phyloP scores from a whole-genome alignment of 371 early-diverging fungal genomes.

The Circinella minor region DNA sequence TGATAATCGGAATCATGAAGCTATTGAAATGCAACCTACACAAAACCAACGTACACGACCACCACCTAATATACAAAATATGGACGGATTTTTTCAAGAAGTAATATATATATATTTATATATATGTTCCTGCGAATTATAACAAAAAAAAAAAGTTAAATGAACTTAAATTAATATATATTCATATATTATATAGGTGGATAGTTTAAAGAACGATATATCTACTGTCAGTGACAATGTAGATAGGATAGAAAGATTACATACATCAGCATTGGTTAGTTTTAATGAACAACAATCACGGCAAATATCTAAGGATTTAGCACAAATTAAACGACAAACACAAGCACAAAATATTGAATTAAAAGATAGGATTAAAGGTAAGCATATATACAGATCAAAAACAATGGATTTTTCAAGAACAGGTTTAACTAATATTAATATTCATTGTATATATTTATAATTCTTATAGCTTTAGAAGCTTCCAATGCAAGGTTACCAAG shows the following conservation, averaged over 20 bases:
- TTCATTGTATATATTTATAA: not conserved
- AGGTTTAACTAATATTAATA: conserved; percentile 17
- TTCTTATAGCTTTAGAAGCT: conserved; percentile 22
- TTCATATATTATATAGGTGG: conserved; percentile 31
- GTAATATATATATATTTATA: conserved; percentile 23
- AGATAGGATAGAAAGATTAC: conserved; percentile 40
- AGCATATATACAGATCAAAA: conserved; percentile 1
- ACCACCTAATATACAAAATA: conserved; percentile 28
- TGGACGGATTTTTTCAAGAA: conserved; percentile 47
- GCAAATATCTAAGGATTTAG: conserved; percentile 34
- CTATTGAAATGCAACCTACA: conserved; percentile 25
- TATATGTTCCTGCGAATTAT: conserved; percentile 12
- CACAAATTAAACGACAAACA: conserved; percentile 33
- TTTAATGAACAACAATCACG: conserved; percentile 47
- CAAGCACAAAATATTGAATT: conserved; percentile 34
- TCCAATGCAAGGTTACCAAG: conserved; percentile 27
- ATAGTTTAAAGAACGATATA: conserved; percentile 35
- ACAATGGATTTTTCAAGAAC: conserved; percentile 12
- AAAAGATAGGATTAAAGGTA: conserved; percentile 41
- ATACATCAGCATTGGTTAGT: conserved; percentile 39
- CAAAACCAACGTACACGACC: conserved; percentile 17
- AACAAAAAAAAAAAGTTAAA: too few relatives aligned
- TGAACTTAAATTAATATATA: not conserved
- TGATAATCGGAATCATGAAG: conserved; percentile 12
- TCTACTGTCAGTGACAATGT: conserved; percentile 39